Evolutionary conservation across 2,329 filamentous ascomycete genomes (phyloP).

Genomic region (Neofusicoccum sp.): DNA sequence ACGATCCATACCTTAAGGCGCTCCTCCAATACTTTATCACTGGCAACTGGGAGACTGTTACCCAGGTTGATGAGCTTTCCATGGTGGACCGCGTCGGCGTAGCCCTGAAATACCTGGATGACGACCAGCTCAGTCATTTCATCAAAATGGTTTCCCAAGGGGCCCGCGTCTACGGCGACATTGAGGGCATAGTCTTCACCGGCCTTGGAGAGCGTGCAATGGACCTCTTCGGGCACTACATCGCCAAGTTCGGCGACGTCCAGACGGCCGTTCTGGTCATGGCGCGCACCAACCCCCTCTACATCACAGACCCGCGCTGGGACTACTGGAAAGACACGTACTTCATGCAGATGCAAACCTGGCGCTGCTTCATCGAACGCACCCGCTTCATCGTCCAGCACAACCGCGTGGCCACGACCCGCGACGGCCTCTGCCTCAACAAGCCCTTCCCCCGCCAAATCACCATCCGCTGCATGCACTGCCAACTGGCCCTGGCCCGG

Average conservation of each 20-base stretch:
- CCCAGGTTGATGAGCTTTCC: conserved; percentile 69
- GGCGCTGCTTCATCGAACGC: conserved; percentile 68
- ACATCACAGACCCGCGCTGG: conserved; percentile 74
- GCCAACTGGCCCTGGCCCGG: conserved; percentile 55
- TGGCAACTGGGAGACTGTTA: conserved; percentile 72
- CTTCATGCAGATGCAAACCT: conserved; percentile 68
- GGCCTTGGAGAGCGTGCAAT: conserved; percentile 72
- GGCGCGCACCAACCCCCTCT: conserved; percentile 70
- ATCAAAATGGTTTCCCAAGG: conserved; percentile 55
- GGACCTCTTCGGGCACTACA: conserved; percentile 72
- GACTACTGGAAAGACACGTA: conserved; percentile 74
- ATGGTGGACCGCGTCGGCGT: conserved; percentile 73
- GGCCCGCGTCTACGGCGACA: conserved; percentile 64
- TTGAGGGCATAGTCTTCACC: conserved; percentile 75
- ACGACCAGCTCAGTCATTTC: conserved; percentile 46
- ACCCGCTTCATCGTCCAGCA: conserved; percentile 77
- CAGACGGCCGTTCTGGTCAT: conserved; percentile 76
- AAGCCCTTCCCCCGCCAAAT: conserved; percentile 65
- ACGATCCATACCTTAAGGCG: conserved; percentile 76
- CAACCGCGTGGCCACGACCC: conserved; percentile 64
- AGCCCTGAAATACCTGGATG: conserved; percentile 68
- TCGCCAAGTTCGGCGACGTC: conserved; percentile 72
- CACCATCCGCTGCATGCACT: conserved; percentile 74
- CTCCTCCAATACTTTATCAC: conserved; percentile 76
- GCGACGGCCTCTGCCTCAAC: conserved; percentile 62